Percentiles rank a stretch among this genome's conserved stretches.
Evolutionary conservation across 1,284 basidiomycete genomes (phyloP).

Genomic region (Phylloporus gajari): DNA sequence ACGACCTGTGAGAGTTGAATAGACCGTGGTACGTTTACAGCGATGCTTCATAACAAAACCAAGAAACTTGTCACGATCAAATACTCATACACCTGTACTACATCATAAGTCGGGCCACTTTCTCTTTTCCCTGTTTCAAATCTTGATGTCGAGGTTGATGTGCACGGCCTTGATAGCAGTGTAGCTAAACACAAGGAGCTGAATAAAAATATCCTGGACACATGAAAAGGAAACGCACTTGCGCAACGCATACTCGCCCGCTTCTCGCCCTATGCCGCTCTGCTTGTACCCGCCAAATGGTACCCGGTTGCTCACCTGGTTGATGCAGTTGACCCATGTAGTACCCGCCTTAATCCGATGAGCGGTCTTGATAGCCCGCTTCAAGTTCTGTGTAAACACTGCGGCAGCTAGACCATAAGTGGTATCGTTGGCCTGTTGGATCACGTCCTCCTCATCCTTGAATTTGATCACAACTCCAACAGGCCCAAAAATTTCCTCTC

Average conservation of each 20-base stretch:
- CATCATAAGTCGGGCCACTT: too few species aligned
- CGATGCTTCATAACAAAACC: too few species aligned
- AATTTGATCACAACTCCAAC: constrained; percentile 82
- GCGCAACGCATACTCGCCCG: constrained; percentile 83
- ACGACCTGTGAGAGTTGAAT: too few species aligned
- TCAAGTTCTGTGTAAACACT: constrained; percentile 52
- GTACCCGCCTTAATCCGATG: constrained; percentile 87
- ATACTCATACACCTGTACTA: too few species aligned
- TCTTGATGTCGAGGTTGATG: constrained; percentile 66
- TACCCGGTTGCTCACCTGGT: constrained; percentile 71
- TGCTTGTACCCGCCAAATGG: constrained; percentile 94
- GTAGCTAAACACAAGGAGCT: constrained; percentile 65
- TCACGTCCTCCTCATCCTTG: constrained; percentile 74
- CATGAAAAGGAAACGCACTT: not conserved
- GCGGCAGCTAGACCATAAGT: constrained; percentile 85
- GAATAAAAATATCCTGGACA: not conserved
- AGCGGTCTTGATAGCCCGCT: constrained; percentile 78
- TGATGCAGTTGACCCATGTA: constrained; percentile 83
- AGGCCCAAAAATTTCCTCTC: constrained; percentile 94
- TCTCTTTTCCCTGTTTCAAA: too few species aligned
- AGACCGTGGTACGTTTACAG: too few species aligned
- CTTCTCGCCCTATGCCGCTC: constrained; percentile 85
- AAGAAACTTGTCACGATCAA: too few species aligned
- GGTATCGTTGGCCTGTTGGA: constrained; percentile 84
- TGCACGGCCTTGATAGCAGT: constrained; percentile 87